phyloP scores from a whole-genome alignment of 192 early-diverging fungal species.

The Tieghemiomyces parasiticus region DNA sequence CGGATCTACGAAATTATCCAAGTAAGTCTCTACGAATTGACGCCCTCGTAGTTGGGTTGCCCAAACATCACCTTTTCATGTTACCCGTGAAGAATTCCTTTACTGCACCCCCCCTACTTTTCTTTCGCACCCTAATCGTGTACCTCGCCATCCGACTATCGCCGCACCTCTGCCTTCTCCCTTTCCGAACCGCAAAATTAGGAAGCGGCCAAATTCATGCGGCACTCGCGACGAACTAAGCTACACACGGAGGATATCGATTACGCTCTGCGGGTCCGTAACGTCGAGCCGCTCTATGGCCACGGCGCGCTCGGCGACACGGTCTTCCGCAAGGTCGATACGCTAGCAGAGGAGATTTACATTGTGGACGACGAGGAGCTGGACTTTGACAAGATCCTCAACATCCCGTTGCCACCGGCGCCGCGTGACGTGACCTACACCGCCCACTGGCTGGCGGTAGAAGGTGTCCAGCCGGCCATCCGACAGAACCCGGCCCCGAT shows the following conservation, averaged over 20 bases:
- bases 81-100: no score
- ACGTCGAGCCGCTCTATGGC: slow-evolving; percentile 95
- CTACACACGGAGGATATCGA: slow-evolving; percentile 79
- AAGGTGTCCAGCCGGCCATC: slow-evolving; percentile 96
- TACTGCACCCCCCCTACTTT: no score
- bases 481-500: slow-evolving; percentile 84
- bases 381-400: slow-evolving; percentile 78
- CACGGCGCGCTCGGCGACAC: slow-evolving; percentile 50
- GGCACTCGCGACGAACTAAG: slow-evolving; percentile 73
- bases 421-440: slow-evolving; percentile 82
- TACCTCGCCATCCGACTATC: no score
- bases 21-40: neutral
- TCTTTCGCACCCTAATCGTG: no score
- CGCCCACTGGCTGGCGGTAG: slow-evolving; percentile 97
- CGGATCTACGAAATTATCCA: slow-evolving; percentile 77
- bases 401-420: slow-evolving; percentile 73
- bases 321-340: slow-evolving; percentile 53
- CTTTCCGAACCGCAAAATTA: no score
- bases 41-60: neutral
- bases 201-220: slow-evolving; percentile 96
- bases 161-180: no score
- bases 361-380: slow-evolving; percentile 90
- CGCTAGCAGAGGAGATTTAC: slow-evolving; percentile 54
- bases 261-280: slow-evolving; percentile 73
- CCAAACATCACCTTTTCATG: no score